phyloP scores from a whole-genome alignment of 208 protist genomes.

The Phytomonas sp. region DNA sequence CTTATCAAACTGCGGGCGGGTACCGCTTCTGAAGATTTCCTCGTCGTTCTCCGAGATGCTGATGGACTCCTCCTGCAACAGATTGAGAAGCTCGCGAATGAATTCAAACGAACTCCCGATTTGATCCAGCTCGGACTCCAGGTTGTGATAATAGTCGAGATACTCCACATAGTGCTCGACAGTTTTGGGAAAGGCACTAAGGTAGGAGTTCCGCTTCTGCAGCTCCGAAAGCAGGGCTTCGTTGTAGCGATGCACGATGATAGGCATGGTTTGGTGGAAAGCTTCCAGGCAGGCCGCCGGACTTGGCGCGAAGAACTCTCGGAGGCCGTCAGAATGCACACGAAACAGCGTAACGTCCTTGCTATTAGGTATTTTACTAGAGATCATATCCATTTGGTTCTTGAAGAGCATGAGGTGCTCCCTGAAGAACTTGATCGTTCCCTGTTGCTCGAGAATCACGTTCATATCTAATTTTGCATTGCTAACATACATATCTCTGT shows the following conservation, averaged over 20 bases:
- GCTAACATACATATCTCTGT: constrained; percentile 84
- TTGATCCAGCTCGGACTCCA: constrained; percentile 71
- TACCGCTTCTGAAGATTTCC: constrained; percentile 89
- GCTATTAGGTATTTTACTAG: constrained; percentile 73
- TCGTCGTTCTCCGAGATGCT: constrained; percentile 79
- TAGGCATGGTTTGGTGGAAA: constrained; percentile 86
- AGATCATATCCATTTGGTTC: constrained; percentile 79
- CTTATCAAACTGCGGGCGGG: constrained; percentile 89
- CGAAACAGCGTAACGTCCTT: constrained; percentile 84
- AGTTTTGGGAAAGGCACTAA: constrained; percentile 73
- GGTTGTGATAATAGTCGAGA: constrained; percentile 73
- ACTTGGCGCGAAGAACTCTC: constrained; percentile 88
- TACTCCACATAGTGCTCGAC: constrained; percentile 92
- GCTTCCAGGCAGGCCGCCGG: constrained; percentile 77
- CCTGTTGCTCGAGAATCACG: constrained; percentile 35
- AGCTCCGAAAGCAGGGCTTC: constrained; percentile 81
- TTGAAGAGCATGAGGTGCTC: constrained; percentile 82
- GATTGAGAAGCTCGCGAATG: constrained; percentile 82
- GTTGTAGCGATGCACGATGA: constrained; percentile 86
- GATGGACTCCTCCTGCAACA: constrained; percentile 87
- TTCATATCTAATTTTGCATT: constrained; percentile 72
- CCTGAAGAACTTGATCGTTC: constrained; percentile 83
- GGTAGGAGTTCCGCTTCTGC: constrained; percentile 72
- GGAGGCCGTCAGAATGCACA: constrained; percentile 76
- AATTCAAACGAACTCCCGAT: constrained; percentile 83